These are phyloP conservation scores for Sinapis alba DNA, from an alignment of 441 rosid genomes.

Conservation along the genomic window DNA sequence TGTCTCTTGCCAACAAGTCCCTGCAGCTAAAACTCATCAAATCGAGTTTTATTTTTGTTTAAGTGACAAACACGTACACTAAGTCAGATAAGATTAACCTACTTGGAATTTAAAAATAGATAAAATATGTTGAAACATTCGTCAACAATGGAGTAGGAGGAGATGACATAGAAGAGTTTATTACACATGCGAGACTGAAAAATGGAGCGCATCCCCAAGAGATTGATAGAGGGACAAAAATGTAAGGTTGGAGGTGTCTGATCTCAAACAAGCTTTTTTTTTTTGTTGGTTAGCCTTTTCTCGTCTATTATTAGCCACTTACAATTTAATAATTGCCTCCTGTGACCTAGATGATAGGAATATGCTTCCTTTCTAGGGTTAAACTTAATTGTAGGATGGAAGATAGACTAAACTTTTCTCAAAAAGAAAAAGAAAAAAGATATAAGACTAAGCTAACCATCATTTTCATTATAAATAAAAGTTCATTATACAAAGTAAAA, in stretches of 20 bases:
- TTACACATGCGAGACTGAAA: background rate
- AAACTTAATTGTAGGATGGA: background rate
- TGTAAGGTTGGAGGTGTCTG: background rate
- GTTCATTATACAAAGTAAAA: background rate
- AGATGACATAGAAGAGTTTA: background rate
- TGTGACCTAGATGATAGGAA: background rate
- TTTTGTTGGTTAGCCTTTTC: background rate
- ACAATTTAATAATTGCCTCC: background rate
- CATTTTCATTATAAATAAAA: background rate
- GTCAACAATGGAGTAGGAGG: background rate
- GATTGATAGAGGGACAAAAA: too few species aligned
- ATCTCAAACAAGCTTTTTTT: background rate
- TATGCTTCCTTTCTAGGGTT: background rate
- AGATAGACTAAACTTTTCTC: too few species aligned
- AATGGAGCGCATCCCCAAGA: too few species aligned
- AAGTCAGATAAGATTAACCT: background rate
- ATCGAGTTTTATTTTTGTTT: conserved; percentile 17
- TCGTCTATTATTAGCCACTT: background rate
- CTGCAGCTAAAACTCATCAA: conserved; percentile 54
- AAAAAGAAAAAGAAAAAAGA: too few species aligned
- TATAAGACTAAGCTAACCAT: background rate
- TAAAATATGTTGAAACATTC: background rate
- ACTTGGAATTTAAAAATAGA: background rate
- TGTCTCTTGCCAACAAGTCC: conserved; percentile 29
- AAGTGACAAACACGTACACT: background rate